Evolutionary conservation across 768 basidiomycete species (phyloP).

Genomic region (Auricularia auricula-judae): DNA sequence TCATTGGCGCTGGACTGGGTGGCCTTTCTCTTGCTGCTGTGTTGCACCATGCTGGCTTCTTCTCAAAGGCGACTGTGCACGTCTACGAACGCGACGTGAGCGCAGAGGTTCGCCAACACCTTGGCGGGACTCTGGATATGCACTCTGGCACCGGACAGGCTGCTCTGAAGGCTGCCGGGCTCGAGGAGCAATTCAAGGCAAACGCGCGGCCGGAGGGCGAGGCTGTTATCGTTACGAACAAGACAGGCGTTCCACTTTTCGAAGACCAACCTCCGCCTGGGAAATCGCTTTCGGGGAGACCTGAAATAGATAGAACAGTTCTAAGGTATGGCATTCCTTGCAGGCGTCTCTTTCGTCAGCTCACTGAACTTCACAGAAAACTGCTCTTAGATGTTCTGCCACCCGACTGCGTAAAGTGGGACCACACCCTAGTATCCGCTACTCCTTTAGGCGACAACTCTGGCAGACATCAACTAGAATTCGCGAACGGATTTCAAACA

Average conservation of each 20-base stretch:
- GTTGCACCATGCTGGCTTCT: conserved; percentile 11
- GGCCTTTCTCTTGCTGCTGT: conserved; percentile 18
- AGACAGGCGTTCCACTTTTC: neutral
- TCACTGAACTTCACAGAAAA: neutral
- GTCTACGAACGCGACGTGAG: conserved; percentile 16
- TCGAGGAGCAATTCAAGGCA: conserved; percentile 14
- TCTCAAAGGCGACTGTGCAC: conserved; percentile 6
- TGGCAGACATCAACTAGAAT: conserved; percentile 8
- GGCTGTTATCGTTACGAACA: conserved; percentile 12
- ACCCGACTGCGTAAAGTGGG: neutral
- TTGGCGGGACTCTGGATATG: conserved; percentile 19
- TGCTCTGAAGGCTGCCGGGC: conserved; percentile 13
- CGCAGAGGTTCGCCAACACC: conserved; percentile 9
- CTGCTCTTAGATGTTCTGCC: neutral
- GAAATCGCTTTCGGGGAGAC: neutral
- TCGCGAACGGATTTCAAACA: conserved; percentile 5
- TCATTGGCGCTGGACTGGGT: conserved; percentile 19
- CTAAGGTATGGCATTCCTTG: neutral
- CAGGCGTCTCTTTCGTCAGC: neutral
- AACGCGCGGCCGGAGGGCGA: conserved; percentile 13
- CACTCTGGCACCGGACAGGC: conserved; percentile 16
- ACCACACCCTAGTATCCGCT: neutral
- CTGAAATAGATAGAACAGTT: neutral
- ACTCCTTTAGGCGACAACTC: neutral
- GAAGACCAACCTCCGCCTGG: neutral